Conservation (phyloP, 2,329 filamentous ascomycete genomes). For the Beauveria scarabaeidicola region DNA sequence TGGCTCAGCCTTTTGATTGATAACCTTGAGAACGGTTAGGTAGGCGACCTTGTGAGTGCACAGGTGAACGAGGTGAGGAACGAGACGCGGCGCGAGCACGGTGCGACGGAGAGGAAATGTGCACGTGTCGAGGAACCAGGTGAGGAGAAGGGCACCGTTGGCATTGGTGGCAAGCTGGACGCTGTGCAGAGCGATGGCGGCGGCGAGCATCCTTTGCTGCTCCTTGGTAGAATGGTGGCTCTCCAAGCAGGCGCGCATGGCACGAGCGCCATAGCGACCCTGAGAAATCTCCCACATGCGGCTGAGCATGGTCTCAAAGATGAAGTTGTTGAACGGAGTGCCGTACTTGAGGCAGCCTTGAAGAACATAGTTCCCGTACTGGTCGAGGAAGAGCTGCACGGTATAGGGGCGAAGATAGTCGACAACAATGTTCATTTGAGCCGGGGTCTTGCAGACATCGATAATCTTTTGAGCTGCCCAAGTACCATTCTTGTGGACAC, state of each 20-base stretch:
- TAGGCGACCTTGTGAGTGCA: slow-evolving; percentile 99
- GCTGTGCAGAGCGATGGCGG: slow-evolving; percentile 90
- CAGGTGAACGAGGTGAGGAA: slow-evolving; percentile 86
- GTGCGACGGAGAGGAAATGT: slow-evolving; percentile 87
- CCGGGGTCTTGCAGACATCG: slow-evolving; percentile 79
- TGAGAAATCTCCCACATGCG: slow-evolving; percentile 90
- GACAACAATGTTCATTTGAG: slow-evolving; percentile 77
- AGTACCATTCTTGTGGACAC: slow-evolving; percentile 97
- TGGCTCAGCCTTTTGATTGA: slow-evolving; percentile 92
- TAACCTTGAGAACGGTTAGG: slow-evolving; percentile 92
- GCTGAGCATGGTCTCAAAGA: slow-evolving; percentile 94
- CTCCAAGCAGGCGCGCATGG: slow-evolving; percentile 93
- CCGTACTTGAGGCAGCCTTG: slow-evolving; percentile 94
- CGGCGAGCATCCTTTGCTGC: slow-evolving; percentile 89
- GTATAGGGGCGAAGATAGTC: slow-evolving; percentile 79
- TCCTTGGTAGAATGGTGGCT: slow-evolving; percentile 93
- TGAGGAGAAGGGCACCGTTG: slow-evolving; percentile 86
- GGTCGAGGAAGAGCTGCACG: slow-evolving; percentile 86
- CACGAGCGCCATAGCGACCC: slow-evolving; percentile 86
- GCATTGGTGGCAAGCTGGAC: slow-evolving; percentile 94
- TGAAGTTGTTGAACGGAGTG: slow-evolving; percentile 84
- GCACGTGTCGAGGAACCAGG: slow-evolving; percentile 97
- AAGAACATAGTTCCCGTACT: slow-evolving; percentile 97
- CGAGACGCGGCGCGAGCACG: slow-evolving; percentile 82
- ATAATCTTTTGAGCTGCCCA: slow-evolving; percentile 99